These are phyloP conservation scores for Papiliotrema laurentii DNA, from an alignment of 1,284 basidiomycete species.

Conservation along the genomic window DNA sequence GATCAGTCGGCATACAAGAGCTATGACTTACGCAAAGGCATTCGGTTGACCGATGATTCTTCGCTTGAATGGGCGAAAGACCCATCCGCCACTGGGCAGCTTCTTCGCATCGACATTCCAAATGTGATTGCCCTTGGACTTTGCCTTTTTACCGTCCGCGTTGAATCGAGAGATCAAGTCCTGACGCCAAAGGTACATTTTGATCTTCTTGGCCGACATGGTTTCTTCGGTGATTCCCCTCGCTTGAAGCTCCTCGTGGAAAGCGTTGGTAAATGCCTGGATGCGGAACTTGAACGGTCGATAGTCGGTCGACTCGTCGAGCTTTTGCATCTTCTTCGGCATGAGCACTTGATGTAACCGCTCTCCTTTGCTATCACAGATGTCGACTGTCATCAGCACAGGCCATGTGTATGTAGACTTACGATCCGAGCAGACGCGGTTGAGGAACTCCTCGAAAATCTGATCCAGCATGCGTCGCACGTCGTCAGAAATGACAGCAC, in stretches of 20 bases:
- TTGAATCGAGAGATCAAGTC: slow-evolving; percentile 96
- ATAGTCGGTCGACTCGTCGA: slow-evolving; percentile 94
- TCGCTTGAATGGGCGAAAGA: slow-evolving; percentile 85
- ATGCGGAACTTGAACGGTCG: slow-evolving; percentile 99
- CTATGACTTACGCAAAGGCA: slow-evolving; percentile 58
- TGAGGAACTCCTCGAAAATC: slow-evolving; percentile 88
- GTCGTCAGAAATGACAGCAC: slow-evolving; percentile 53
- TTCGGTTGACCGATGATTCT: slow-evolving; percentile 77
- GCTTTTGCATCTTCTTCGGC: slow-evolving; percentile 95
- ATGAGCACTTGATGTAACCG: slow-evolving; percentile 97
- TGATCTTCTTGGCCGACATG: slow-evolving; percentile 66
- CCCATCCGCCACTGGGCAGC: slow-evolving; percentile 68
- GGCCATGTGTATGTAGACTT: slow-evolving; percentile 38
- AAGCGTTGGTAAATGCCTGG: slow-evolving; percentile 95
- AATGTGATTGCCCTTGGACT: slow-evolving; percentile 98
- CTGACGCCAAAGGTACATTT: slow-evolving; percentile 91
- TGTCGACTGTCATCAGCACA: slow-evolving; percentile 64
- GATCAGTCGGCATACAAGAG: not conserved
- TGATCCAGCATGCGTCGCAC: slow-evolving; percentile 77
- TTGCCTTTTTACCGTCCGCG: slow-evolving; percentile 98
- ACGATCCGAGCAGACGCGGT: slow-evolving; percentile 85
- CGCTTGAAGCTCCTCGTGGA: slow-evolving; percentile 67
- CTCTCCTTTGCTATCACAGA: slow-evolving; percentile 89
- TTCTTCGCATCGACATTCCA: slow-evolving; percentile 98
- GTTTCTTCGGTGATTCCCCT: slow-evolving; percentile 53